Base-by-base conservation (phyloP, 805 yeast species). In the Wickerhamomyces subpelliculosus region DNA sequence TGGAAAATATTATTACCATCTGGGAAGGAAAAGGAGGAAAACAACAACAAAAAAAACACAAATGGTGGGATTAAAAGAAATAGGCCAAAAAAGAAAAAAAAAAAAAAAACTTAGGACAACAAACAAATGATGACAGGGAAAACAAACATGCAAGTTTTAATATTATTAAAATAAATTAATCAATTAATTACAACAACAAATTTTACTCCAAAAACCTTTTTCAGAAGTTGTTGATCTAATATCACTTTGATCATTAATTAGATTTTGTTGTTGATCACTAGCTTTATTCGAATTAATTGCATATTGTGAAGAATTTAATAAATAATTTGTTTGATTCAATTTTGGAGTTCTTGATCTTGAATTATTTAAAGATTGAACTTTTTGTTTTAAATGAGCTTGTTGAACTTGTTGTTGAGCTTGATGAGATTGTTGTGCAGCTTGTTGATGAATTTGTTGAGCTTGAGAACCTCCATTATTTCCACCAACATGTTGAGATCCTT, bases 271-370 rank as follows among this genome's bases (percentile, higher is more conserved):
- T 31, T 43, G 54, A 31, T 52, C 55, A 39, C 41, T 44, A 14
- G 42, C 40, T 35, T 53, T 51, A 19, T 28, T 42, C 1, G 55
- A 49, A 28, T 47, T 44, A 8, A 49, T n/a, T 2, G 45, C 57
- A 29, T 51, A 53, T 36, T 51, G 58, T 1, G 56, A 47, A 2
- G 57, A 51, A 42, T 51, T 52, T 21, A 54, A 27, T 28, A 54
- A 30, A 35, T 54, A 54, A 36, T 49, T 49, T 4, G 41, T 39
- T 35, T 48, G 53, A 26, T 43, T 37, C 36, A 43, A 29, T 39
- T 49, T 54, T 38, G 58, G 58, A 19, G 48, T 49, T 39, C 51
- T 54, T 3, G 52, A 25, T 42, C 56, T 49, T 16, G 58, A 52
- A 28, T 52, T 49, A 39, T 51, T 54, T 27, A 54, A 28, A 3